Evolutionary conservation across 2,329 filamentous ascomycete species (phyloP), one percentile per base, ranked within the genome.

Genomic region (Xylaria sp.): DNA sequence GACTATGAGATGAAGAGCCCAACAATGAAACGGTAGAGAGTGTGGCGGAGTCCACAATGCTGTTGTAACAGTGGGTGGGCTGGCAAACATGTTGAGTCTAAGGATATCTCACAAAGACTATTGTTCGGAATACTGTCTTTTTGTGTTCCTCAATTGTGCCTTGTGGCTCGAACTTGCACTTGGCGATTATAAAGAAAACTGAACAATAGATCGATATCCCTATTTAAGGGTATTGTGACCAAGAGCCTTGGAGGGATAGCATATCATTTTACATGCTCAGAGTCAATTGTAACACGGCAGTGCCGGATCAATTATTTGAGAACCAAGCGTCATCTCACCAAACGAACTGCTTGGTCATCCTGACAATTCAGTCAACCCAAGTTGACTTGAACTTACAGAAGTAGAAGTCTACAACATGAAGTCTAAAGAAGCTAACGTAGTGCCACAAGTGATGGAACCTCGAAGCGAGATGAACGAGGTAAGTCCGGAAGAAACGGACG

Each of bases 171-270:
- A n/a, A n/a, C n/a, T n/a, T n/a, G n/a, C n/a, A n/a, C n/a, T n/a
- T n/a, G n/a, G 38, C 14, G 25, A 17, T 5, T 21, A 60, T 38
- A 57, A 58, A 51, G 43, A 4, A 7, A 46, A 37, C 7, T 35
- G 14, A 53, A 65, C 54, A 65, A 65, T 59, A 33, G 45, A 21
- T 23, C 51, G 14, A 15, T 47, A 25, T 3, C 15, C 46, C 37
- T 11, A 23, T 56, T 56, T 59, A 59, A 55, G 15, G 40, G 19
- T 8, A 43, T 23, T 2, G 19, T 23, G 19, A 5, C 12, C 14
- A 25, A 14, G 19, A 2, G 19, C 11, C n/a, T n/a, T 28, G 23
- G n/a, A 46, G n/a, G 23, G 6, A 11, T n/a, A 15, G 15, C 14
- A n/a, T 40, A 40, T 40, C 4, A 5, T 45, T 12, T 12, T 23